Percentiles rank a stretch among this genome's conserved stretches.
Conservation (phyloP, 2,329 filamentous ascomycete genomes). For the Fusarium nelsonii region DNA sequence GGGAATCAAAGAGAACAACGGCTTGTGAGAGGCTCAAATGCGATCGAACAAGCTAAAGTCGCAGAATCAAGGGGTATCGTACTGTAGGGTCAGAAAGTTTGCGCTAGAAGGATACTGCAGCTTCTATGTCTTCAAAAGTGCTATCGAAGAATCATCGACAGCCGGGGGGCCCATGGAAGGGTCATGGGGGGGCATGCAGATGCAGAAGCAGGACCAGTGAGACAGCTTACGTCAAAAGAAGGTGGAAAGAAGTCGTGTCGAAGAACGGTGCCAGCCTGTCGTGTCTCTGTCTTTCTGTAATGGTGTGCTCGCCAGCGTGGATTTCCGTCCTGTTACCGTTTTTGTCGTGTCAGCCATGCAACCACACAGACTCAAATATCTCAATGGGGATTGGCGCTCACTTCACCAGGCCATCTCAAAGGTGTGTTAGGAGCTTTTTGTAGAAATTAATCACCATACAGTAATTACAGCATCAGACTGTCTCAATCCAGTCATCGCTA, state of each 20-base stretch:
- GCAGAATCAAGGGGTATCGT: slow-evolving; percentile 10
- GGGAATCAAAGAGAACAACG: background rate
- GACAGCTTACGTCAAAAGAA: slow-evolving; percentile 39
- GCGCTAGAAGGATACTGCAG: slow-evolving; percentile 44
- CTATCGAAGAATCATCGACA: slow-evolving; percentile 30
- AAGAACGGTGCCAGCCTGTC: slow-evolving; percentile 11
- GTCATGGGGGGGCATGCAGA: slow-evolving; percentile 3
- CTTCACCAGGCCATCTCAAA: slow-evolving; percentile 1
- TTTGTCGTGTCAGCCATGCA: slow-evolving; percentile 22
- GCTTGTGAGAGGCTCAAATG: slow-evolving; percentile 19
- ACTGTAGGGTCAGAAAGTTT: slow-evolving; percentile 39
- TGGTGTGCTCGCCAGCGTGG: slow-evolving; percentile 37
- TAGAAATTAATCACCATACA: slow-evolving; percentile 9
- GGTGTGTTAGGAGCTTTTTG: background rate
- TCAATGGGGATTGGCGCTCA: slow-evolving; percentile 21
- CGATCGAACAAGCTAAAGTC: slow-evolving; percentile 9
- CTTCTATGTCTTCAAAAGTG: slow-evolving; percentile 22
- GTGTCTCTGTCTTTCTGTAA: background rate
- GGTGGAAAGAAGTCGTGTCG: slow-evolving; percentile 16
- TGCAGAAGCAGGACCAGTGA: slow-evolving; percentile 29
- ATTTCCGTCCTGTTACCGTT: slow-evolving; percentile 36
- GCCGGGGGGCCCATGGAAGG: background rate
- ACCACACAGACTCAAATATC: slow-evolving; percentile 38
- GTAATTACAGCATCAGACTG: background rate
- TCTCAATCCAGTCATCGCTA: background rate